phyloP scores from a whole-genome alignment of 2,329 filamentous ascomycete species.

The Talaromyces albobiverticillius region DNA sequence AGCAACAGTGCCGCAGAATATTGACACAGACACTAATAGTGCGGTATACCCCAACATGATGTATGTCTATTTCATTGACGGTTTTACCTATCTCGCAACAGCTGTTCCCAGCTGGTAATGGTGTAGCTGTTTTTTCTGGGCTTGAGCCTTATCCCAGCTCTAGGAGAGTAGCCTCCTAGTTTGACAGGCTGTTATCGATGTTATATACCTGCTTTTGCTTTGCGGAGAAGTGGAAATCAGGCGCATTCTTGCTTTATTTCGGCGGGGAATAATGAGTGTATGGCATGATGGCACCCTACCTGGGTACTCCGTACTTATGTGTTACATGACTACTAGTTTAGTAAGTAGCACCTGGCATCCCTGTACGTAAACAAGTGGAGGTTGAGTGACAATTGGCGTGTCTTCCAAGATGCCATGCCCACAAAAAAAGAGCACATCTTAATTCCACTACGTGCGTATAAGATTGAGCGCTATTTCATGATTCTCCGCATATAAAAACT shows the following conservation, averaged over 20 bases:
- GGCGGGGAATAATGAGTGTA: slow-evolving; percentile 5
- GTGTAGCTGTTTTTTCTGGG: neutral
- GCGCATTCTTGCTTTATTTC: slow-evolving; percentile 6
- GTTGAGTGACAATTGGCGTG: neutral
- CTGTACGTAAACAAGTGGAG: neutral
- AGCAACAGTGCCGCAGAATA: neutral
- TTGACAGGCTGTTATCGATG: neutral
- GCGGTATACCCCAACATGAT: neutral
- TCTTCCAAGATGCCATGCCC: neutral
- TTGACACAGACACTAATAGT: neutral
- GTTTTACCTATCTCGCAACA: neutral
- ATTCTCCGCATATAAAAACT: neutral
- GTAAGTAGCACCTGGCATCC: neutral
- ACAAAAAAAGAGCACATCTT: neutral
- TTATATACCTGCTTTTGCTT: neutral
- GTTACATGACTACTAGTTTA: no score
- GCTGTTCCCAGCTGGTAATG: neutral
- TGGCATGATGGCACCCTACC: neutral
- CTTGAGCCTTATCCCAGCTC: neutral
- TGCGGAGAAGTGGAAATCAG: neutral
- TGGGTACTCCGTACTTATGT: neutral
- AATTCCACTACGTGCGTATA: neutral
- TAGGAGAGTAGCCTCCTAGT: neutral
- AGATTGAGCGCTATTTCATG: neutral
- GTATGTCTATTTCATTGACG: neutral